Conservation (phyloP, 139 green algal species). For the Volvox reticuliferus region DNA sequence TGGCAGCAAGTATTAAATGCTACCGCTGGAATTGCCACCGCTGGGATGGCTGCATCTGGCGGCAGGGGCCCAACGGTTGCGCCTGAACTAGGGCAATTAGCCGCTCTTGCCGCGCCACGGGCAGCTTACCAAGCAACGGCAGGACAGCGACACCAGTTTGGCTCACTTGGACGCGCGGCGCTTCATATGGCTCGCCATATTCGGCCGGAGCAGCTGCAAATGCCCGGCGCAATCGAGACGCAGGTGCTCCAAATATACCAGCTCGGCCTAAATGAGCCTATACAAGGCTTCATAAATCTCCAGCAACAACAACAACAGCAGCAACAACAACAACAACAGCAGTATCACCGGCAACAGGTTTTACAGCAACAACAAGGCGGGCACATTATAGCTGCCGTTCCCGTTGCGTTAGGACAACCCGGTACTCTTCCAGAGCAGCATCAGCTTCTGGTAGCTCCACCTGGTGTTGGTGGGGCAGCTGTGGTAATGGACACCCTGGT, state of each 20-base stretch:
- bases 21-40: neutral
- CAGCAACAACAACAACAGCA: slow-evolving; percentile 3
- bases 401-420: neutral
- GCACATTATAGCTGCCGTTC: neutral
- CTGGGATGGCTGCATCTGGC: neutral
- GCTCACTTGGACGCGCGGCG: neutral
- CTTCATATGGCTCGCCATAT: neutral
- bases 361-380: neutral
- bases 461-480: no score
- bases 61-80: neutral
- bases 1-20: slow-evolving; percentile 19
- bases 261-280: neutral
- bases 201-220: neutral
- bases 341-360: neutral
- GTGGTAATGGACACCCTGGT: no score
- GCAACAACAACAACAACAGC: neutral
- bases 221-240: neutral
- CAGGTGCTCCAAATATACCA: neutral
- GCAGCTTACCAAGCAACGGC: neutral
- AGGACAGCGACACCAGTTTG: slow-evolving; percentile 22
- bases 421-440: neutral
- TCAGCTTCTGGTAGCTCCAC: neutral
- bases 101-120: neutral
- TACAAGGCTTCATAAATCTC: neutral
- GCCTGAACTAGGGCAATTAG: neutral